Evolutionary conservation across 768 basidiomycete genomes (phyloP).

Genomic region (Boletus edulis): DNA sequence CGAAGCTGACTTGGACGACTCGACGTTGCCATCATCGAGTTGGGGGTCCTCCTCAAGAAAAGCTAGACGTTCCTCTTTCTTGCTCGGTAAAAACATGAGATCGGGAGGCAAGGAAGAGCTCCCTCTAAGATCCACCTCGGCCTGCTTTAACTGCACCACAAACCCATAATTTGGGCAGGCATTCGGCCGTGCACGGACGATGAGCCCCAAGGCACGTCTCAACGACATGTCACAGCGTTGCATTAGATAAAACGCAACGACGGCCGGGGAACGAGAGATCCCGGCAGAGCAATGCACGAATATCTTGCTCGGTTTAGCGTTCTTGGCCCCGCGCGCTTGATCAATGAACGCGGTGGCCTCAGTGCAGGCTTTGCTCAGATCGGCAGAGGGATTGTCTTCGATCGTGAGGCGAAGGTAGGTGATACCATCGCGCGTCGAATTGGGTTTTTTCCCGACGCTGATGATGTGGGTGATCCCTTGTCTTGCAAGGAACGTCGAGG

Average conservation of each 20-base stretch:
- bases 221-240: slow-evolving; percentile 1
- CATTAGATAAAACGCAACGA: slow-evolving; percentile 8
- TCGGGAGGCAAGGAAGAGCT: neutral
- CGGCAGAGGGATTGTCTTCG: slow-evolving; percentile 5
- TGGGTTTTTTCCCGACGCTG: slow-evolving; percentile 8
- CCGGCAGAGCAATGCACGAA: slow-evolving; percentile 10
- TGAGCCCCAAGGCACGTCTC: neutral
- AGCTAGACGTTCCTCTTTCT: too few species aligned
- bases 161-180: slow-evolving; percentile 10
- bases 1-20: too few species aligned
- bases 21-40: too few species aligned
- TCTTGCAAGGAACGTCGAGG: slow-evolving; percentile 1
- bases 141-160: neutral
- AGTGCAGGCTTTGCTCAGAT: neutral
- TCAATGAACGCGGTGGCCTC: slow-evolving; percentile 2
- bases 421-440: neutral
- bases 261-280: slow-evolving; percentile 8
- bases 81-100: neutral
- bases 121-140: neutral
- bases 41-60: too few species aligned
- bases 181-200: neutral
- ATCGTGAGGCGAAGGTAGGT: slow-evolving; percentile 7
- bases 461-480: slow-evolving; percentile 11
- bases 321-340: neutral
- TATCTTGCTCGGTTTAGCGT: neutral